A percentile compares a stretch with the other conserved stretches of the same genome.
phyloP scores from a whole-genome alignment of 1,284 basidiomycete genomes.

The Xerocomus nothofagi region DNA sequence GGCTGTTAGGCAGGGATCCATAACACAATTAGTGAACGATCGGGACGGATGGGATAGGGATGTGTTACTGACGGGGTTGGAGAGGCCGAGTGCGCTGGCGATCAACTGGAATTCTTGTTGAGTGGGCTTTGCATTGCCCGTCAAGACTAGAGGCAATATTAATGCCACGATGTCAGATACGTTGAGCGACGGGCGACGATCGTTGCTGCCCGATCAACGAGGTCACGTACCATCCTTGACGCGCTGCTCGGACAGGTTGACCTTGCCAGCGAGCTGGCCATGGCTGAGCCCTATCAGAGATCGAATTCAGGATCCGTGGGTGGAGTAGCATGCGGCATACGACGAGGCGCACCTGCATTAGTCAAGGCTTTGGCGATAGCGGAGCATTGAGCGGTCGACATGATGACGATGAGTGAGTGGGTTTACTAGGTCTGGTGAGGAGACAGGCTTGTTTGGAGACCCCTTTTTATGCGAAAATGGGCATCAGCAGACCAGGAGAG shows the following conservation, averaged over 20 bases:
- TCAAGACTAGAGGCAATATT: slow-evolving; percentile 46
- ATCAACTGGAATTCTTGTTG: slow-evolving; percentile 53
- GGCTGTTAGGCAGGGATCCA: not conserved
- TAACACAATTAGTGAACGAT: not conserved
- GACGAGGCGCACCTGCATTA: slow-evolving; percentile 42
- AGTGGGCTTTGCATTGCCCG: slow-evolving; percentile 46
- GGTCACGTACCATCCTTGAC: slow-evolving; percentile 49
- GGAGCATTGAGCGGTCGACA: slow-evolving; percentile 43
- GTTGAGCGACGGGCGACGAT: not conserved
- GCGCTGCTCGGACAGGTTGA: slow-evolving; percentile 44
- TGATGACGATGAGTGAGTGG: slow-evolving; percentile 44
- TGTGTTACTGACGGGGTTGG: slow-evolving; percentile 16
- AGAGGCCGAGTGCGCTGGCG: slow-evolving; percentile 47
- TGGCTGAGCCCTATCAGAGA: slow-evolving; percentile 45
- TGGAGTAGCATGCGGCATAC: not conserved
- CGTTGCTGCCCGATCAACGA: slow-evolving; percentile 16
- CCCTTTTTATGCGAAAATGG: slow-evolving; percentile 17
- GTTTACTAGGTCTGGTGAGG: slow-evolving; percentile 29
- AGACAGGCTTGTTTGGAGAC: not conserved
- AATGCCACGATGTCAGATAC: not conserved
- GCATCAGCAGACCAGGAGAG: slow-evolving; percentile 17
- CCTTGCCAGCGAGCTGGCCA: slow-evolving; percentile 45
- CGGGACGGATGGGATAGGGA: not conserved
- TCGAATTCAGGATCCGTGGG: not conserved
- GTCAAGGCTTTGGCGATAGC: slow-evolving; percentile 56